phyloP scores from a whole-genome alignment of 345 rosid species.

The Gossypium rotundifolium region DNA sequence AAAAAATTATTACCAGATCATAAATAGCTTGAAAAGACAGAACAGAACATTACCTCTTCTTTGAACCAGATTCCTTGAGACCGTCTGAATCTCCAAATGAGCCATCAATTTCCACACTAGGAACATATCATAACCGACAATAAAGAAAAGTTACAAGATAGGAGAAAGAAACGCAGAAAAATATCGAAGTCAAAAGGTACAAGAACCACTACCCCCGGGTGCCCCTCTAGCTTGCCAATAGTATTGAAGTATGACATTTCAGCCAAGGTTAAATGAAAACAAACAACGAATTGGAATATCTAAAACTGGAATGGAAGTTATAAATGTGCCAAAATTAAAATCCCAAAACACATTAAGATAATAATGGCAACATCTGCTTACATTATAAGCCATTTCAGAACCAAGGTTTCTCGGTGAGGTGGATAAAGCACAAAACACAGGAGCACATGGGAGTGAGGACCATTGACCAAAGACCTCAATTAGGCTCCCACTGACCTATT shows the following conservation, averaged over 20 bases:
- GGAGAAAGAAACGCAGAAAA: conserved; percentile 1
- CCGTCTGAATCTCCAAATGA: conserved; percentile 62
- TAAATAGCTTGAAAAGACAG: not conserved
- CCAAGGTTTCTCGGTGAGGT: not conserved
- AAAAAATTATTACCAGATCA: not conserved
- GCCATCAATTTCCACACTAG: conserved; percentile 60
- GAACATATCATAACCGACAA: conserved; percentile 15
- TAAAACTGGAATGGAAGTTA: not conserved
- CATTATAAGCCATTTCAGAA: not conserved
- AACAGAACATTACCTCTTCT: conserved; percentile 55
- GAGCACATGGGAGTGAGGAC: not conserved
- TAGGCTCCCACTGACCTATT: not conserved
- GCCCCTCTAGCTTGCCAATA: not conserved
- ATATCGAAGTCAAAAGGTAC: not conserved
- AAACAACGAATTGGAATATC: not conserved
- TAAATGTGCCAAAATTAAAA: not conserved
- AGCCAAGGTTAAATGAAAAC: not conserved
- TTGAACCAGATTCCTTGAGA: conserved; percentile 64
- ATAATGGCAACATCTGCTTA: not conserved
- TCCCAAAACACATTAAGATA: not conserved
- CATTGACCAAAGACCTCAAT: not conserved
- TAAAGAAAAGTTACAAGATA: conserved; percentile 1
- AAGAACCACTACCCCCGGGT: not conserved
- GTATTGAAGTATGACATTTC: not conserved
- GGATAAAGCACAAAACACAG: not conserved